Conservation (phyloP, 345 rosid genomes). For the Dimocarpus longan region DNA sequence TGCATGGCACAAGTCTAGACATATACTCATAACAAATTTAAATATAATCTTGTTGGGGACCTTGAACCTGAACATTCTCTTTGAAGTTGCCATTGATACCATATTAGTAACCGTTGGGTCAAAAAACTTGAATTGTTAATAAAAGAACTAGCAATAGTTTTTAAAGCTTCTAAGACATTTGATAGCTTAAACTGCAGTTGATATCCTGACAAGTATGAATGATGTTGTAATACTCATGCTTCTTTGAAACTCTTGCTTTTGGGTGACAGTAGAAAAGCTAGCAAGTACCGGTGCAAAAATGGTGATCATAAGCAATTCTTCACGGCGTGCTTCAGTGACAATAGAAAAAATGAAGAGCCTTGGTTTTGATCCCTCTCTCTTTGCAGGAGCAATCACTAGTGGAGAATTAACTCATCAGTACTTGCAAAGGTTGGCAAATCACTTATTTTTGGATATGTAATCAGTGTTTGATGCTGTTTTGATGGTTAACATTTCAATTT, state of each 20-base stretch:
- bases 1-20: neutral
- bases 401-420: conserved; percentile 89
- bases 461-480: neutral
- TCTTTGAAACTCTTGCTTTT: conserved; percentile 19
- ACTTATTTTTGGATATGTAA: neutral
- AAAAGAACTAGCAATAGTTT: neutral
- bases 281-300: conserved; percentile 75
- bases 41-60: neutral
- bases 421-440: conserved; percentile 59
- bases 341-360: conserved; percentile 73
- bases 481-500: neutral
- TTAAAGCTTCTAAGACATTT: neutral
- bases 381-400: conserved; percentile 86
- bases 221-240: neutral
- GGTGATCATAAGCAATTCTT: conserved; percentile 88
- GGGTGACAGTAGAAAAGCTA: conserved; percentile 67
- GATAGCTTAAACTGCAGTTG: neutral
- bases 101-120: neutral
- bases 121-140: neutral
- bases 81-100: too few relatives aligned
- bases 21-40: neutral
- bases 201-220: conserved; percentile 6
- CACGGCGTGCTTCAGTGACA: conserved; percentile 85
- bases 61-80: neutral
- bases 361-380: conserved; percentile 92